Evolutionary conservation across 805 yeast genomes (phyloP), one percentile per base, ranked within the genome.

Genomic region (Teunomyces barrocoloradensis): DNA sequence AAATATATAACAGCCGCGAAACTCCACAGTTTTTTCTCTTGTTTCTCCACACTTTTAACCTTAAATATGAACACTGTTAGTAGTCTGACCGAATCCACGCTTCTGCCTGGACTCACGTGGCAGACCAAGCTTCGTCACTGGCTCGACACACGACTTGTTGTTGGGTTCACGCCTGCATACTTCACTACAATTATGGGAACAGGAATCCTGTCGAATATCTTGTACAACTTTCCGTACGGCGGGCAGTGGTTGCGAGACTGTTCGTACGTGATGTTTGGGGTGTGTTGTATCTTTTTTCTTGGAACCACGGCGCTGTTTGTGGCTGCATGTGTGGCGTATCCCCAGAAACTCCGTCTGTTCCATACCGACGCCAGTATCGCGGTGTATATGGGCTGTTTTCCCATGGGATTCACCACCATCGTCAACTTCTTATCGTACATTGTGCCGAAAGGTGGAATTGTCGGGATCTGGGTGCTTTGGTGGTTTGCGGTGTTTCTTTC

Each of bases 131-230:
- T 38, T 18, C 5, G 10, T 9, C 18, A 20, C 33, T 39, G 44
- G 18, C 43, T 32, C 20, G 50, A 52, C 11, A 43, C 42, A 28
- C 29, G 43, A 29, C 52, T 67, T 18, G 45, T 66, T 18, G 42
- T 49, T 20, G 59, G 59, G 17, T 70, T 68, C 48, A 39, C 60
- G 9, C 87, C 89, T 1, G 72, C 73, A 6, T 84, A 83, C 75
- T 89, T 84, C 65, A 84, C 86, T 21, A 73, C 81, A 42, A 78
- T 83, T n/a, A 90, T 90, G 96, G 96, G 96, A 1, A 78, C 85
- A 3, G 96, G 96, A 1, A 87, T 89, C 34, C 69, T 88, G 1
- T 70, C 87, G 3, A 61, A 78, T 33, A 68, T 88, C 3, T 69
- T 90, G 32, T 77, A 80, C 61, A 62, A 71, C 29, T 89, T 85